Base-by-base conservation (phyloP, 257 asterid genomes). In the Solanum gracilifrons region DNA sequence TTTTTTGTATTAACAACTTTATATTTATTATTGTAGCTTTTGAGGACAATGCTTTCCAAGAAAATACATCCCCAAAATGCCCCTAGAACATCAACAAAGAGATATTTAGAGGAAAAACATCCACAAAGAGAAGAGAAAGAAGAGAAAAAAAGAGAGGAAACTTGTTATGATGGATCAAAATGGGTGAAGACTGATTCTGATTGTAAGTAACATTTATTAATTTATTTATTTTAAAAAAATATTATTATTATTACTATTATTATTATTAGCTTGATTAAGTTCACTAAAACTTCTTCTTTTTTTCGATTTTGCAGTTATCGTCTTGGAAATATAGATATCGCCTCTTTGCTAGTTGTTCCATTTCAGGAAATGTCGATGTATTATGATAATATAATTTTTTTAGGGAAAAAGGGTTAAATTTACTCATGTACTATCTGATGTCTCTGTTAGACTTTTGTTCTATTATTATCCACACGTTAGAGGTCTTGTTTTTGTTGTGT, bases 141-240 rank as follows among this genome's bases (percentile, higher is more conserved):
- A 33, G 95, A 91, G 43, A 90, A 92, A 82, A 71, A 80, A 6
- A 72, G 36, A 8, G 89, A 89, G 37, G 46, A 88, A 23, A 83
- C 20, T 21, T 74, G 62, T 3, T 5, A 41, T 41, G 93, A 87
- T 82, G 93, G 91, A 23, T 92, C 93, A 23, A 95, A 94, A 92
- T 96, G 98, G 98, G 97, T 92, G 89, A 95, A 92, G 87, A 95
- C 98, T 1, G 98, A 96, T 89, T 93, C 98, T 73, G 98, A 96
- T n/a, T 96, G 99, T 96, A 90, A 92, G 98, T 88, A 33, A 74
- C 41, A 58, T 71, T 8, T 25, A 66, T 10, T 9, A 88, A 39
- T n/a, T 4, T 64, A 41, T 41, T 9, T 20, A 83, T 4, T 29
- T 13, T 5, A 1, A 15, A 86, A 74, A 21, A 71, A 18, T 4